Base-by-base conservation (phyloP, 2,329 filamentous ascomycete species). In the Plenodomus lindquistii region DNA sequence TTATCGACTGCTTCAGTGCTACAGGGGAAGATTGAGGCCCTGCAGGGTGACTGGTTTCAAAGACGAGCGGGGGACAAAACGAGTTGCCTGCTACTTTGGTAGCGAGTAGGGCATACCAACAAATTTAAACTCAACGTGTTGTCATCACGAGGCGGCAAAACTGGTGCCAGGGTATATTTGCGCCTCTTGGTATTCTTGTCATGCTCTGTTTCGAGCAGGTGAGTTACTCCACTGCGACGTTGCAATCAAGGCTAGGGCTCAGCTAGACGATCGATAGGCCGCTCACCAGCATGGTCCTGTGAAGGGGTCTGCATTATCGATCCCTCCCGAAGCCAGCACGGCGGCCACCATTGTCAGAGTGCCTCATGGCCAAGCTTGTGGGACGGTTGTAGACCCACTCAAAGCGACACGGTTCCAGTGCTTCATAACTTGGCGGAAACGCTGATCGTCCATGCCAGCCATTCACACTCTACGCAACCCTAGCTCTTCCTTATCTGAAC, bases 131-230 rank as follows among this genome's bases (percentile, higher is more conserved):
- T 45, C 45, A 40, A 50, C 37, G 34, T 18, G 24, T 15, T 20
- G 35, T 13, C 36, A 40, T 44, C 27, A 19, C 37, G 18, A 50
- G 11, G 27, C 27, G 27, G 27, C 27, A 31, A 31, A 31, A 31
- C 4, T 31, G 27, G 11, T 31, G 27, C 27, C 27, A 31, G 27
- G 27, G 11, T 15, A 31, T 31, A 15, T 31, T 7, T 31, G 39
- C 42, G 47, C 38, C 49, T 57, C 59, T 62, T 60, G 59, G 59
- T 55, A 47, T 48, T 51, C 51, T 54, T 54, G 51, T 54, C 50
- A 34, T 34, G 36, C 45, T 47, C 66, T 65, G 50, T 61, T 65
- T 68, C 57, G 42, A 69, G 65, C 62, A 63, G 63, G 62, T 66
- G 57, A 52, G 52, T 58, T 37, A 29, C 13, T 44, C 39, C 51